Base-by-base conservation (phyloP, 108 stramenopile genomes). In the Stephanodiscus triporus region DNA sequence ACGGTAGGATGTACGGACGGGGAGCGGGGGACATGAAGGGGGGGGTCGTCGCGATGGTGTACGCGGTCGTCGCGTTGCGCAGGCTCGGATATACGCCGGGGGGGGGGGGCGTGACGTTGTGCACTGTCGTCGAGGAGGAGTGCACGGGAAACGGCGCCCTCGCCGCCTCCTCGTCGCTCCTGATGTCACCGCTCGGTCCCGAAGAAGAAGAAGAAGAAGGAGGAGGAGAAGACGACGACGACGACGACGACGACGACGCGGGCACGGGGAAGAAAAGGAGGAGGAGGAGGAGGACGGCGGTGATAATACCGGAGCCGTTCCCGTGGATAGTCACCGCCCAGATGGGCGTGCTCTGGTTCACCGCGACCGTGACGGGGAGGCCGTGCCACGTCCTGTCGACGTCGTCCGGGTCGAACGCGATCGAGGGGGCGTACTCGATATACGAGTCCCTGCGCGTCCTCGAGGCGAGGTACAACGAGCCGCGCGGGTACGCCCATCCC, bases 21-120 rank as follows among this genome's bases (percentile, higher is more conserved):
- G 72, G 72, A 20, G 30, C 72, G n/a, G 72, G 72, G 1, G 72
- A 73, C 34, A 73, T 73, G 72, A 73, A 73, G 51, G 72, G 53
- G 4, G 72, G 72, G 1, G 53, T 63, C 16, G 72, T 64, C 16
- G 45, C 63, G 2, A 63, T 63, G 72, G 59, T 73, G 24, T 73
- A 73, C 36, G 72, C 72, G 23, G 6, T 73, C 11, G 48, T 73
- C 16, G 72, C 72, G 1, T 42, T 73, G 22, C 61, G 62, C 51
- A 9, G 26, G 9, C 11, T 73, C 27, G 72, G 72, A 73, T 73
- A 73, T 24, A 27, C 42, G 20, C 72, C 72, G 16, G 24, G 1
- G 9, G 63, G 63, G 54, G 54, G 62, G 14, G 40, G 40, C 1
- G 24, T 73, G 14, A 55, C 72, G 20, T 64, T 73, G n/a, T 73